Base-by-base conservation (phyloP, 2,329 filamentous ascomycete species). In the Huntiella omanensis region DNA sequence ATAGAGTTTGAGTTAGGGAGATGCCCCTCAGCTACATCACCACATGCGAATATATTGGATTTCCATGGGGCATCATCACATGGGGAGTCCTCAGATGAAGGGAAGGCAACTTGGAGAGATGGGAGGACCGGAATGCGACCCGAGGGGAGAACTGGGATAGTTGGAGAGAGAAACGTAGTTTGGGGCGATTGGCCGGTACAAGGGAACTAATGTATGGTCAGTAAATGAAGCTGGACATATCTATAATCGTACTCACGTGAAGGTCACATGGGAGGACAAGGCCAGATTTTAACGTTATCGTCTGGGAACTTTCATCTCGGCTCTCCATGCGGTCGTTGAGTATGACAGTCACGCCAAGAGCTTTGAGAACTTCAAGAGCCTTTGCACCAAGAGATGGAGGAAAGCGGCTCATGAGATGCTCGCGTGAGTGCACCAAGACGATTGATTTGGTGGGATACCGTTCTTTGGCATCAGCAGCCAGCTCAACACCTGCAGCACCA, bases 401-500 rank as follows among this genome's bases (percentile, higher is more conserved):
- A 33, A 70, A 79, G 0, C 64, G 62, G 47, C 68, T 64, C 66
- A 79, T 67, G 1, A 77, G 56, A 0, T 59, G 60, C 1, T 59
- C 55, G 12, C 73, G 60, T 1, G 75, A 78, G 55, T 79, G 74
- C 0, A 80, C 62, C 5, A 80, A 55, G 0, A 65, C 65, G 7
- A 80, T 67, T 0, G 59, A 57, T 57, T 79, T 79, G 5, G 68
- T 63, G 0, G 72, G 71, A 51, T 72, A 75, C 7, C 60, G 55
- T 4, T 63, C 63, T 56, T 75, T 76, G 7, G 71, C 68, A 53
- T 80, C 75, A 0, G 71, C 66, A 0, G 72, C 73, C 33, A 78
- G 58, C 57, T 79, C 71, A 0, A 79, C 69, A 1, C 75, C 75
- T 0, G 74, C 75, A 1, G 75, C 72, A 2, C 75, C 75, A 0